Evolutionary conservation across 768 basidiomycete genomes (phyloP), one percentile per base, ranked within the genome.

Genomic region (Collybiopsis confluens): DNA sequence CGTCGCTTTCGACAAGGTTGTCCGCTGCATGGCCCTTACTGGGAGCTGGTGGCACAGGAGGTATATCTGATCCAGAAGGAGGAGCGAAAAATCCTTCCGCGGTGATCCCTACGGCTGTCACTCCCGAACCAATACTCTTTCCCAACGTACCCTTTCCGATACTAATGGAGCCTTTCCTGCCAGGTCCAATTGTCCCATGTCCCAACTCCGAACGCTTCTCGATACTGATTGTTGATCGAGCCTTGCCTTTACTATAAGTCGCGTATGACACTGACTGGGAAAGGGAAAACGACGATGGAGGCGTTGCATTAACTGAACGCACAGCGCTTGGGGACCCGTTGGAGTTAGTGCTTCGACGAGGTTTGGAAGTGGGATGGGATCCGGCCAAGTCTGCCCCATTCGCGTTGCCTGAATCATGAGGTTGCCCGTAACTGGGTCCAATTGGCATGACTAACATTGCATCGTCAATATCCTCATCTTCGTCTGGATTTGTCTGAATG

Each of bases 61-160:
- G 73, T 3, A 69, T 66, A 30, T 59, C 59, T 27, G 57, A 58
- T 6, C 45, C 27, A 15, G 36, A 52, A 9, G 86, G 83, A 3
- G 88, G 73, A 11, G 76, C 71, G 66, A 92, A 92, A 64, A 92
- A 92, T 0, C 90, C 91, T 20, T 76, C 76, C 30, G 88, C 90
- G 28, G 86, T 90, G 43, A 92, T 74, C 16, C 89, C 78, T 42
- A 86, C 65, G 24, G 89, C 85, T 69, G 88, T 86, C 54, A 92
- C 90, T 27, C 81, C 86, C 20, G 88, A 81, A 15, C 86, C 90
- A 49, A 77, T 74, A 41, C 79, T 68, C 72, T 90, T 90, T 59
- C 73, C 65, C 62, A 72, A 78, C 56, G 81, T 81, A 18, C 81
- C 84, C 35, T 81, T 70, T 50, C 88, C 86, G 53, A 89, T 66